phyloP scores from a whole-genome alignment of 495 filamentous ascomycete species.

The Darksidea phi region DNA sequence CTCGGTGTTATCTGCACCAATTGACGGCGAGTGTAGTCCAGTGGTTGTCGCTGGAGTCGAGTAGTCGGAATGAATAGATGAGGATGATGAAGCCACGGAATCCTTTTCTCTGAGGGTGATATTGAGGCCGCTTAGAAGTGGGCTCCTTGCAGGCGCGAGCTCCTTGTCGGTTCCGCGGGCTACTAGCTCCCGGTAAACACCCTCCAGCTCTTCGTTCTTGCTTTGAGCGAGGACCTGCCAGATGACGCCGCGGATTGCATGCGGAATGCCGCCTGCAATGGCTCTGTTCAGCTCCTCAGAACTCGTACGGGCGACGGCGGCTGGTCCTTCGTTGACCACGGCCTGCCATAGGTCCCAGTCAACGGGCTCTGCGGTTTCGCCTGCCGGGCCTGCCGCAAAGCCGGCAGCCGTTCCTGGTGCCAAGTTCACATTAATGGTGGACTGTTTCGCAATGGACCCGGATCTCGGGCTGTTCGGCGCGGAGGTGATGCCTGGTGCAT shows the following conservation, averaged over 20 bases:
- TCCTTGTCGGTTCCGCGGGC: constrained; percentile 73
- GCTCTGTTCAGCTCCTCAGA: constrained; percentile 84
- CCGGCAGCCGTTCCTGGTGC: constrained; percentile 83
- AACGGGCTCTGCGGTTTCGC: constrained; percentile 65
- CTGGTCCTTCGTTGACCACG: constrained; percentile 88
- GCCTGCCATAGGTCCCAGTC: constrained; percentile 99
- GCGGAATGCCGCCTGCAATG: constrained; percentile 90
- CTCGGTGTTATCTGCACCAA: constrained; percentile 56
- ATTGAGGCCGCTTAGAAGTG: constrained; percentile 45
- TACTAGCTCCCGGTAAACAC: constrained; percentile 80
- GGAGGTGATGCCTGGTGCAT: constrained; percentile 37
- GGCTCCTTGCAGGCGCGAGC: constrained; percentile 47
- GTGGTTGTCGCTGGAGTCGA: constrained; percentile 66
- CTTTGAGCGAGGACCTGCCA: constrained; percentile 97
- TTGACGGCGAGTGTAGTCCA: constrained; percentile 55
- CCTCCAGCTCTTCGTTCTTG: constrained; percentile 84
- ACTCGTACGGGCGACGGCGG: constrained; percentile 78
- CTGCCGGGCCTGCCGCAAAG: constrained; percentile 66
- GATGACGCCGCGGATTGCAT: constrained; percentile 90
- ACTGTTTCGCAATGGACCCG: constrained; percentile 26
- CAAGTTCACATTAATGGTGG: constrained; percentile 59
- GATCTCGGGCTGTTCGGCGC: constrained; percentile 30
- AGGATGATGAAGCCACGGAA: constrained; percentile 67
- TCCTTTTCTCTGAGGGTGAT: constrained; percentile 60
- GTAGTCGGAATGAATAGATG: constrained; percentile 77